Evolutionary conservation across 805 yeast species (phyloP), one percentile per base, ranked within the genome.

Genomic region (Spathaspora girioi): DNA sequence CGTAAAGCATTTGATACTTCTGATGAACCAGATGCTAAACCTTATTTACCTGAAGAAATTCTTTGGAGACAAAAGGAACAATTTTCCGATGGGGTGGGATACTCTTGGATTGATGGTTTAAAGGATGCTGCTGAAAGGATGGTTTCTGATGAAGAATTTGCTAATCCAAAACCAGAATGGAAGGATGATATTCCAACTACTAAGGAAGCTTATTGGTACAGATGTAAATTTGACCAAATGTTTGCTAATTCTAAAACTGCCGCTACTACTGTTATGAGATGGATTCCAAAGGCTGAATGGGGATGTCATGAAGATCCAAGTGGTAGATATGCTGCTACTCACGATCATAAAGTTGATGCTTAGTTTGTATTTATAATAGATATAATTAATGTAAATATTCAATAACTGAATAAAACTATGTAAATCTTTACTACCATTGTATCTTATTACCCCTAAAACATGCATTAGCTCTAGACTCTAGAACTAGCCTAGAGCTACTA

Each of bases 261-360:
- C 58, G 97, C 97, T 53, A 76, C 84, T 41, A 94, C 99, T 17
- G 99, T 94, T 54, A 91, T 89, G 97, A 87, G 99, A 81, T 94
- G 99, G 99, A 76, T 94, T 73, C 99, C 99, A 69, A 94, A 94
- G 81, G 98, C 98, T 56, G 99, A 94, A 73, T 94, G 99, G 99
- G 99, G 99, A 60, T 94, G 99, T 77, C 91, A 92, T 66, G 97
- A 86, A 64, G 99, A 94, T 74, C 99, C 99, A 50, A 88, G 97
- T 51, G 99, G 99, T 59, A 89, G 99, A 78, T 93, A 79, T 68
- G 97, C 96, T 60, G 83, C 88, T 77, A 83, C 87, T 62, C 99
- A 94, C 71, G 92, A 88, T 53, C 67, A 70, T 57, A 74, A 75
- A 65, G 77, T 75, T 48, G 64, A 43, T 20, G 46, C 17, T 8